Evolutionary conservation across 805 yeast genomes (phyloP), one percentile per base, ranked within the genome.

Genomic region (Myxozyma melibiosi): DNA sequence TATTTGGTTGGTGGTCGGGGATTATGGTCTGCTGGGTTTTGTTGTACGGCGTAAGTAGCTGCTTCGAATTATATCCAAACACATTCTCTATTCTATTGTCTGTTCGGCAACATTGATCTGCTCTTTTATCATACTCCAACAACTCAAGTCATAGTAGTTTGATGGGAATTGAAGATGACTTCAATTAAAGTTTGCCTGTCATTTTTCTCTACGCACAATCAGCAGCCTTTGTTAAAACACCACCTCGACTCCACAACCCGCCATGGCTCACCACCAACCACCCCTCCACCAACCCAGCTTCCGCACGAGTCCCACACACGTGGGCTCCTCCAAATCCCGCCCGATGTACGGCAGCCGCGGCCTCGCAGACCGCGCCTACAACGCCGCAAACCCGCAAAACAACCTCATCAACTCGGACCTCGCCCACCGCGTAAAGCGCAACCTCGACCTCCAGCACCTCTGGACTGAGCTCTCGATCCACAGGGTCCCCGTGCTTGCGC

Each of bases 361-460:
- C 9, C 30, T 41, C 14, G 38, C 47, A 16, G 59, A 55, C 46
- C 40, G 50, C n/a, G 54, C 59, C 22, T 34, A 18, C 33, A 58
- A 50, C 28, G 55, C 62, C 3, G 44, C 46, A 14, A 28, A 34
- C 22, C 38, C 42, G 14, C 35, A 31, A 31, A 51, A 55, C 35
- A 56, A 57, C 39, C 51, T 46, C 11, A 47, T 24, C 11, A 58
- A 49, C 39, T 37, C 47, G 14, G 62, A 51, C 18, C 38, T 48
- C 13, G 66, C 69, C 22, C 39, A 45, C n/a, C 54, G 60, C 37
- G 71, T 69, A 30, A 51, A 48, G 25, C 57, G 62, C 28, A 74
- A 74, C 54, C 66, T 74, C 16, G 65, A 55, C 31, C 69, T 73
- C 50, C 76, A 74, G 60, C 77, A 74, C 53, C 60, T 71, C 33